Evolutionary conservation across 345 rosid species (phyloP).

Genomic region (Cardamine occulta): DNA sequence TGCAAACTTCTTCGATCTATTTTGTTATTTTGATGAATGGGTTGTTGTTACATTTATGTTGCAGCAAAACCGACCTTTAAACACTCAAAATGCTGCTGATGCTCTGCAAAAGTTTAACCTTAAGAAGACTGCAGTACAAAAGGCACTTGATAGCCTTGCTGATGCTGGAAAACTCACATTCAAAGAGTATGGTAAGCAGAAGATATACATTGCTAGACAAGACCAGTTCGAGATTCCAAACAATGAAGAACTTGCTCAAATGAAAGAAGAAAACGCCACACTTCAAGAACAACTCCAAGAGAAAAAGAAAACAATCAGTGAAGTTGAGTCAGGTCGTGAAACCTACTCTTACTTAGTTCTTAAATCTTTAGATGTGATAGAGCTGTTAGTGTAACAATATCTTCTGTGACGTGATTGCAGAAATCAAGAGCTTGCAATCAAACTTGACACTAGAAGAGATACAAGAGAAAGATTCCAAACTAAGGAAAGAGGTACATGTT

Average conservation of each 20-base stretch:
- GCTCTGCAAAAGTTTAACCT: slow-evolving; percentile 87
- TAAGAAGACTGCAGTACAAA: slow-evolving; percentile 84
- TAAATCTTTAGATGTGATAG: slow-evolving; percentile 1
- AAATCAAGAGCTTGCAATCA: slow-evolving; percentile 68
- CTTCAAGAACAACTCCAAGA: slow-evolving; percentile 68
- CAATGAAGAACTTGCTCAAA: slow-evolving; percentile 71
- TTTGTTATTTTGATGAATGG: slow-evolving; percentile 11
- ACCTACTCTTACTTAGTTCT: not conserved
- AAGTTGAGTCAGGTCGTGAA: slow-evolving; percentile 71
- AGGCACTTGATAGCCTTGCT: slow-evolving; percentile 80
- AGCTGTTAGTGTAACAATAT: not conserved
- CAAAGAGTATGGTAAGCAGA: slow-evolving; percentile 97
- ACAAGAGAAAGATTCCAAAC: slow-evolving; percentile 58
- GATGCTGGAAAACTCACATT: slow-evolving; percentile 75
- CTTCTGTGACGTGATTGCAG: slow-evolving; percentile 49
- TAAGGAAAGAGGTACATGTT: slow-evolving; percentile 65
- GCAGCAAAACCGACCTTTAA: slow-evolving; percentile 90
- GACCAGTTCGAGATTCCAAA: slow-evolving; percentile 90
- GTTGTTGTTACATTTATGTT: not conserved
- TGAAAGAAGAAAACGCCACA: slow-evolving; percentile 77
- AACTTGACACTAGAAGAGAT: slow-evolving; percentile 81
- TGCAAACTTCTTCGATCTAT: not conserved
- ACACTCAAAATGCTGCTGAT: slow-evolving; percentile 90
- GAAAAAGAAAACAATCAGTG: slow-evolving; percentile 60
- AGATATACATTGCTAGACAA: slow-evolving; percentile 85